phyloP scores from a whole-genome alignment of 345 rosid genomes.

The Brassica nigra region DNA sequence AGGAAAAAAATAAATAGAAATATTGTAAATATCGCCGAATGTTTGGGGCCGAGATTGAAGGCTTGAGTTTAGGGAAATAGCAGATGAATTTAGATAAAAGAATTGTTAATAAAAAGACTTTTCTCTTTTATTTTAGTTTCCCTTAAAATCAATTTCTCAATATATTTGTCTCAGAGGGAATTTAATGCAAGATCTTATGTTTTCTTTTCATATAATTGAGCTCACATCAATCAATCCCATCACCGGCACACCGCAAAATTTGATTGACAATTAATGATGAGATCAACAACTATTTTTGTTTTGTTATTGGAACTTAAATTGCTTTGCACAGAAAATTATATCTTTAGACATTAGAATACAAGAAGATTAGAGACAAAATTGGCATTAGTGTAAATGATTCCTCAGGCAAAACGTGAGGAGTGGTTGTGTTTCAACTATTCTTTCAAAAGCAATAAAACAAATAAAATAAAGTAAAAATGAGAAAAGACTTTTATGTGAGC shows the following conservation, averaged over 20 bases:
- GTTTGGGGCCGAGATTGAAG: constrained; percentile 43
- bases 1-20: background rate
- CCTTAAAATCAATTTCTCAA: background rate
- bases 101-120: constrained; percentile 31
- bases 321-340: background rate
- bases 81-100: constrained; percentile 16
- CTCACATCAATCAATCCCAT: constrained; percentile 18
- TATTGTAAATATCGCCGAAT: constrained; percentile 15
- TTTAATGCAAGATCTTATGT: background rate
- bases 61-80: constrained; percentile 41
- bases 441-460: background rate
- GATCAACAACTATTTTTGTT: constrained; percentile 29
- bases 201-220: constrained; percentile 24
- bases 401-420: constrained; percentile 31
- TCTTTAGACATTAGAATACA: constrained; percentile 15
- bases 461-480: constrained; percentile 1
- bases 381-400: background rate
- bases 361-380: constrained; percentile 13
- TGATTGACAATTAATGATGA: constrained; percentile 29
- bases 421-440: constrained; percentile 24
- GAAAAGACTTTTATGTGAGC: constrained; percentile 14
- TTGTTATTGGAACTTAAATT: constrained; percentile 13
- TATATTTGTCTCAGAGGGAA: background rate
- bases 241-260: constrained; percentile 20
- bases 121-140: background rate